A percentile compares a stretch with the other conserved stretches of the same genome.
Conservation (phyloP, 139 green algal genomes). For the Coccomyxa sp. region DNA sequence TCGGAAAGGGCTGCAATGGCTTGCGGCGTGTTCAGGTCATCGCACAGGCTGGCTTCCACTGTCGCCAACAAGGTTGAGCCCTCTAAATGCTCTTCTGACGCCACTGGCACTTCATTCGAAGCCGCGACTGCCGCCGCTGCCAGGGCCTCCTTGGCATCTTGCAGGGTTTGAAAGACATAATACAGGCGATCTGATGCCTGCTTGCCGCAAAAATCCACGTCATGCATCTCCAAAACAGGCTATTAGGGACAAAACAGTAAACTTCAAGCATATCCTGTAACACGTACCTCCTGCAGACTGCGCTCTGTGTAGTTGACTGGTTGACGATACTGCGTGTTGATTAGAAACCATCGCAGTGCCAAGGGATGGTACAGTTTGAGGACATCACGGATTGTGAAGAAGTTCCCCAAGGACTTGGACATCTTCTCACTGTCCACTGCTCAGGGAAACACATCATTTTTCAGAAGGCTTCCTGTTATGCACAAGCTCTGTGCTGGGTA, state of each 20-base stretch:
- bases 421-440: constrained; percentile 95
- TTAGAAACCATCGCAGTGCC: constrained; percentile 91
- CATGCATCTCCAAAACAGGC: neutral
- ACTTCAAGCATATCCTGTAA: neutral
- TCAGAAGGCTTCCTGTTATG: neutral
- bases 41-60: constrained; percentile 18
- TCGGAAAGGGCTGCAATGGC: constrained; percentile 66
- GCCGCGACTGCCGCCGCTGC: no score
- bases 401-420: constrained; percentile 96
- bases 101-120: neutral
- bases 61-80: neutral
- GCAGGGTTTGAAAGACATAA: constrained; percentile 85
- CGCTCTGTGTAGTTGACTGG: constrained; percentile 87
- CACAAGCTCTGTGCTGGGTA: no score
- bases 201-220: neutral
- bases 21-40: constrained; percentile 85
- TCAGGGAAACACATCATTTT: neutral
- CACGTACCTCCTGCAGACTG: constrained; percentile 68
- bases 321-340: constrained; percentile 87
- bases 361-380: constrained; percentile 73
- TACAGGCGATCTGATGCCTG: constrained; percentile 78
- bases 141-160: constrained; percentile 39
- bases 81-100: neutral
- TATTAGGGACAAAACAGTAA: neutral
- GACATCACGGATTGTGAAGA: constrained; percentile 96